Conservation (phyloP, 2,329 filamentous ascomycete genomes). For the Chaetomium olivaceum region DNA sequence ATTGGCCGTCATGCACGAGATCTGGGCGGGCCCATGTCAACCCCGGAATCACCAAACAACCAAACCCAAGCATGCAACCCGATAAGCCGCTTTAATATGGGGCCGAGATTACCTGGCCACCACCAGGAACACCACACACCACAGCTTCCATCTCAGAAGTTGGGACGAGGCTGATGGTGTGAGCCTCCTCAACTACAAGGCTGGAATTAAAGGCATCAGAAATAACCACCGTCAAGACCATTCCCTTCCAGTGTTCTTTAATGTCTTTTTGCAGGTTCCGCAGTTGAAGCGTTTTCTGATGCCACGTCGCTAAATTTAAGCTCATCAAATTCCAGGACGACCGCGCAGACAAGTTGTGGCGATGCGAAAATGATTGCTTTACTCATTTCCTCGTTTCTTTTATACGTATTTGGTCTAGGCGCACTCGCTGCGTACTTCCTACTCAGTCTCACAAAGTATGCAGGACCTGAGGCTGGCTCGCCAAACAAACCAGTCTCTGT, state of each 20-base stretch:
- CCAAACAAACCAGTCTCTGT: constrained; percentile 44
- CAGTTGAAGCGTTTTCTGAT: neutral
- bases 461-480: constrained; percentile 24
- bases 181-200: neutral
- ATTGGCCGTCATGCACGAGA: constrained; percentile 17
- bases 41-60: constrained; percentile 9
- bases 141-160: neutral
- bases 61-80: constrained; percentile 6
- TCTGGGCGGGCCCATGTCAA: constrained; percentile 2
- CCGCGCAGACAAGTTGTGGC: neutral
- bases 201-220: neutral
- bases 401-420: constrained; percentile 25
- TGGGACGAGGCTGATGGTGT: neutral
- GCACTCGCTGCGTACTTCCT: constrained; percentile 29
- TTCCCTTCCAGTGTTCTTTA: neutral
- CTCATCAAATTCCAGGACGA: neutral
- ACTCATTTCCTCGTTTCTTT: constrained; percentile 17
- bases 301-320: neutral
- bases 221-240: neutral
- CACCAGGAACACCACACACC: neutral
- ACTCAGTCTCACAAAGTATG: constrained; percentile 26
- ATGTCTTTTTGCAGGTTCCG: too few species aligned
- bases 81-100: constrained; percentile 14
- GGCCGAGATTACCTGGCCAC: neutral
- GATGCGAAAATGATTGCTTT: constrained; percentile 17